These are phyloP conservation scores for Verbascum thapsus DNA, from an alignment of 257 asterid species.

Conservation along the genomic window DNA sequence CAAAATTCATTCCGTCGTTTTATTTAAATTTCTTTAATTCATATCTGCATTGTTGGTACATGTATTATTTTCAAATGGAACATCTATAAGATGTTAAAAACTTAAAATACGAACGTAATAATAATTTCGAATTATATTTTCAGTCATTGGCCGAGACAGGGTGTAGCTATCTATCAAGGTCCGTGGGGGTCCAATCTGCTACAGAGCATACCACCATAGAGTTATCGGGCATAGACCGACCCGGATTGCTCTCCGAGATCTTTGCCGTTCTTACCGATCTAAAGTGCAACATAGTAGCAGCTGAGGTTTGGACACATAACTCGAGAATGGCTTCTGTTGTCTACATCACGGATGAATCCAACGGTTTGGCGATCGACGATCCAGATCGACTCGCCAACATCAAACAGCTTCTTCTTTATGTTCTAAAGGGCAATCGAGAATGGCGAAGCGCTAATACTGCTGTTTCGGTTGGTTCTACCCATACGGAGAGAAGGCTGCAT, in stretches of 20 bases:
- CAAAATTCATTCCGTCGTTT: neutral
- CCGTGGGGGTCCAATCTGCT: slow-evolving; percentile 66
- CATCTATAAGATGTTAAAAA: too few relatives aligned
- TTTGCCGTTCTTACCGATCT: slow-evolving; percentile 82
- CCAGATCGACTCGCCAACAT: slow-evolving; percentile 60
- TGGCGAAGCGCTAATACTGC: slow-evolving; percentile 68
- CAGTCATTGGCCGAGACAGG: slow-evolving; percentile 66
- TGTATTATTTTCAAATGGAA: too few relatives aligned
- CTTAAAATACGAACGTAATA: too few relatives aligned
- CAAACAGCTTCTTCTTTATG: slow-evolving; percentile 64
- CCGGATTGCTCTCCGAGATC: slow-evolving; percentile 79
- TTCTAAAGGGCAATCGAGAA: slow-evolving; percentile 65
- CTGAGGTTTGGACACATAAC: slow-evolving; percentile 96
- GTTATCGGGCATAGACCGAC: slow-evolving; percentile 78
- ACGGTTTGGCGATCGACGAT: slow-evolving; percentile 55
- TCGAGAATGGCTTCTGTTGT: slow-evolving; percentile 84
- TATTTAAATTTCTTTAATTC: too few relatives aligned
- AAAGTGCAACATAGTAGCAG: slow-evolving; percentile 74
- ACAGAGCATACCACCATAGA: slow-evolving; percentile 69
- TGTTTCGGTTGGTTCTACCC: slow-evolving; percentile 71
- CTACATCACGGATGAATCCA: slow-evolving; percentile 68
- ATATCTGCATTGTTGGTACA: too few relatives aligned
- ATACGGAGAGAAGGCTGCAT: slow-evolving; percentile 74
- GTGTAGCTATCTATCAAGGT: slow-evolving; percentile 55
- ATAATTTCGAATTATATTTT: slow-evolving; percentile 18